Evolutionary conservation across 2,329 filamentous ascomycete species (phyloP).

Genomic region (Elsinoe arachidis): DNA sequence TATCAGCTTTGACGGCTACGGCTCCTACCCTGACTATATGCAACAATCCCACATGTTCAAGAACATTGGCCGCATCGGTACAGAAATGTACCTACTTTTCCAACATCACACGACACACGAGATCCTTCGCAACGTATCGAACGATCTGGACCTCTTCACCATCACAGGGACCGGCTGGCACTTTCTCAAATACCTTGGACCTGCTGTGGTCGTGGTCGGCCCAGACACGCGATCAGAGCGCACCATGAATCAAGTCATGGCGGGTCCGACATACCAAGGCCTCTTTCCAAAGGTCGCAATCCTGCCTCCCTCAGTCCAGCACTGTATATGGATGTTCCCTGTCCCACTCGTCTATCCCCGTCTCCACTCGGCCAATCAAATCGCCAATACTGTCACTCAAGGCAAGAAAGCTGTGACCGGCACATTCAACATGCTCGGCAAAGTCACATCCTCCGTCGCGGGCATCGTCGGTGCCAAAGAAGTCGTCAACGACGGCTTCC

Average conservation of each 20-base stretch:
- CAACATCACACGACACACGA: slow-evolving; percentile 96
- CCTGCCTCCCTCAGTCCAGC: slow-evolving; percentile 84
- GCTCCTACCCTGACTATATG: slow-evolving; percentile 97
- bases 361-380: slow-evolving; percentile 80
- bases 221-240: slow-evolving; percentile 88
- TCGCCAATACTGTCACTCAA: slow-evolving; percentile 83
- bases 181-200: slow-evolving; percentile 93
- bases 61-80: slow-evolving; percentile 89
- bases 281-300: slow-evolving; percentile 92
- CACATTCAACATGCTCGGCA: slow-evolving; percentile 91
- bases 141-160: slow-evolving; percentile 88
- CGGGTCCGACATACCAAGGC: slow-evolving; percentile 92
- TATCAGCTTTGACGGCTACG: slow-evolving; percentile 84
- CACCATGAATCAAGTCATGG: slow-evolving; percentile 84
- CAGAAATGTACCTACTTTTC: slow-evolving; percentile 97
- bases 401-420: slow-evolving; percentile 96
- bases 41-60: slow-evolving; percentile 96
- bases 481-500: slow-evolving; percentile 85
- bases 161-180: slow-evolving; percentile 98
- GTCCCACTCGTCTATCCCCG: slow-evolving; percentile 87
- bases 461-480: slow-evolving; percentile 93
- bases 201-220: slow-evolving; percentile 80
- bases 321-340: slow-evolving; percentile 92
- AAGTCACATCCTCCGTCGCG: slow-evolving; percentile 88
- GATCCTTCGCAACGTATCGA: slow-evolving; percentile 78